Base-by-base conservation (phyloP, 805 yeast species). In the Candida koratica region DNA sequence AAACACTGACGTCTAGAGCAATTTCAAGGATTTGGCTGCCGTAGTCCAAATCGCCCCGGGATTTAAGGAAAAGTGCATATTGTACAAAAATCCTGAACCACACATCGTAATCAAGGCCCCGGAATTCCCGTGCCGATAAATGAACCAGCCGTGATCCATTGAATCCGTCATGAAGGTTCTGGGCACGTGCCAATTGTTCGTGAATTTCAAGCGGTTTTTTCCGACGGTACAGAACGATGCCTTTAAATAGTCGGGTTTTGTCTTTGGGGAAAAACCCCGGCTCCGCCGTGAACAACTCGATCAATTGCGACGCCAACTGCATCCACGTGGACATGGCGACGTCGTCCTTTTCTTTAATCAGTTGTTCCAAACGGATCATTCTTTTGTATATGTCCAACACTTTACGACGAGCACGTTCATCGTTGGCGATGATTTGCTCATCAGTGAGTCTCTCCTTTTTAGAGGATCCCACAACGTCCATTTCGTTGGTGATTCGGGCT, bases 41-140 rank as follows among this genome's bases (percentile, higher is more conserved):
- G 45, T 58, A 58, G 29, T 81, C 75, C 31, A 73, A 59, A 6
- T 95, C 90, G 47, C 78, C 81, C 16, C 77, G 79, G 50, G 69
- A 73, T 42, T 71, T 71, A 0, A 87, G 79, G 33, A 83, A 69
- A 16, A 79, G 69, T 0, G 95, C 80, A 47, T 83, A 78, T 49
- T 81, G 83, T 75, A 88, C 81, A 49, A 88, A 85, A 5, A 90
- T 64, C 43, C 75, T 78, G 56, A 87, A 87, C 98, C 98, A 93
- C 24, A 73, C 73, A 25, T 82, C 84, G 55, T 84, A 84, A 3
- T 69, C 62, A 14, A 88, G 60, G 0, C 96, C 96, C 39, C 95
- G 69, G 51, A 83, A 84, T 48, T 74, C 80, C 1, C 67, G 65
- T 9, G 71, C 70, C 0, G 84, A 73, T 0, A 79, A 72, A 48